These are phyloP conservation scores for Spathaspora passalidarum DNA, from an alignment of 805 yeast genomes.

Conservation along the genomic window DNA sequence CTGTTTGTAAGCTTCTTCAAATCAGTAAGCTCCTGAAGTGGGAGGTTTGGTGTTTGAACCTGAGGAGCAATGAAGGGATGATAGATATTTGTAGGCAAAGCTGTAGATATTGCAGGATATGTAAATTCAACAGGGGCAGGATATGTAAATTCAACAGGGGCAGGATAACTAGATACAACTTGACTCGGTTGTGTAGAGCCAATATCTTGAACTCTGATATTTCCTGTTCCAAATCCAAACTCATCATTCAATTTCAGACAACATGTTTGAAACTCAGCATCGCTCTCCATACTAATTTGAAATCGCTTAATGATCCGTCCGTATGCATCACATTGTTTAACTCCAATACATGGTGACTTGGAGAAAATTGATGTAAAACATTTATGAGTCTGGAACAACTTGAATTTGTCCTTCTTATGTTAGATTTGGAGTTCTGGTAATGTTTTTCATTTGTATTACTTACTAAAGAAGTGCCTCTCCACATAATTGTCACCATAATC, in stretches of 20 bases:
- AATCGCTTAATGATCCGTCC: conserved; percentile 23
- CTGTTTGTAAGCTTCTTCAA: conserved; percentile 5
- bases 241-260: conserved; percentile 1
- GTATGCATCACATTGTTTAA: conserved; percentile 19
- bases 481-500: conserved; percentile 10
- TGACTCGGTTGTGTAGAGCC: background rate
- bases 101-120: background rate
- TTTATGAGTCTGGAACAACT: background rate
- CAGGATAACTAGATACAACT: background rate
- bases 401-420: conserved; percentile 4
- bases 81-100: background rate
- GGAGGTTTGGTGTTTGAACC: background rate
- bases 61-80: background rate
- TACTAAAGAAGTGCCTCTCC: conserved; percentile 21
- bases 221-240: background rate
- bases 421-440: background rate
- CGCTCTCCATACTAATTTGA: conserved; percentile 22
- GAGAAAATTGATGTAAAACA: conserved; percentile 15
- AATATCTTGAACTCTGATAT: background rate
- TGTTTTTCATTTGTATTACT: conserved; percentile 9
- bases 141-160: background rate
- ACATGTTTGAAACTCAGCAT: conserved; percentile 12
- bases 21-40: conserved; percentile 3
- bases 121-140: background rate
- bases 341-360: conserved; percentile 26